These are phyloP conservation scores for Brassica nigra DNA, from an alignment of 345 rosid species.

Conservation along the genomic window DNA sequence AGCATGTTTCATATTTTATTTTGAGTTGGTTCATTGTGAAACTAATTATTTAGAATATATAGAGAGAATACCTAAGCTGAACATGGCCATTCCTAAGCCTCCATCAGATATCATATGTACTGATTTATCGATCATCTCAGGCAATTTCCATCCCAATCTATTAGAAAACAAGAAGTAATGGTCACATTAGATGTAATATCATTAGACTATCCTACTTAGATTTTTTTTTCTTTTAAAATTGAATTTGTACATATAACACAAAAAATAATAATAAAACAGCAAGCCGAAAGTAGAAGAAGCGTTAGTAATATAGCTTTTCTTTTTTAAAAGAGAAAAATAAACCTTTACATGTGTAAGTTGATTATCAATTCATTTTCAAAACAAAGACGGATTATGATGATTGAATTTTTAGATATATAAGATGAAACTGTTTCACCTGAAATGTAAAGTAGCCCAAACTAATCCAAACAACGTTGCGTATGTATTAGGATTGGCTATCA, in stretches of 20 bases:
- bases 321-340: conserved; percentile 3
- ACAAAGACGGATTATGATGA: background rate
- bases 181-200: background rate
- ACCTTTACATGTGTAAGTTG: conserved; percentile 16
- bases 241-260: background rate
- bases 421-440: conserved; percentile 48
- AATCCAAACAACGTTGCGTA: conserved; percentile 71
- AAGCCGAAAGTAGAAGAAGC: conserved; percentile 29
- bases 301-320: conserved; percentile 18
- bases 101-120: conserved; percentile 70
- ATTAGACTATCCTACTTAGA: background rate
- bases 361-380: background rate
- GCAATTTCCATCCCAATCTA: conserved; percentile 71
- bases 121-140: conserved; percentile 63
- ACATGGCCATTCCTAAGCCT: conserved; percentile 98
- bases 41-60: background rate
- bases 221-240: background rate
- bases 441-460: conserved; percentile 78
- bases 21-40: background rate
- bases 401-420: conserved; percentile 5
- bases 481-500: conserved; percentile 73
- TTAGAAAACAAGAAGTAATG: background rate
- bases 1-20: background rate
- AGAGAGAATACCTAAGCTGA: conserved; percentile 70
- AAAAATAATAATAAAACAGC: conserved; percentile 13